Evolutionary conservation across 2,329 filamentous ascomycete genomes (phyloP), one percentile per base, ranked within the genome.

Genomic region (Cercospora sojina): DNA sequence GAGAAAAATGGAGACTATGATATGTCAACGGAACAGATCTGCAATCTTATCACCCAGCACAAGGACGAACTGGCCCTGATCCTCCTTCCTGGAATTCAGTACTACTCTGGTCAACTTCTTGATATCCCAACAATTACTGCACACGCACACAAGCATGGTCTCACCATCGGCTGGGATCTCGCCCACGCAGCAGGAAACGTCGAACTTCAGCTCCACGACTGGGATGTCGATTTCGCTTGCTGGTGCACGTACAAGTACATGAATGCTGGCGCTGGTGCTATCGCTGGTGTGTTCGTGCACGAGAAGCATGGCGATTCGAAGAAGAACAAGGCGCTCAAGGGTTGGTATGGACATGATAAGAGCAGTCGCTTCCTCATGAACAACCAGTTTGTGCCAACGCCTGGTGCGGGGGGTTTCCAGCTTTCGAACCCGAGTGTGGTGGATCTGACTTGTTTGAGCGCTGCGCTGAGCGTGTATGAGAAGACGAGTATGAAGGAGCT

Each of bases 231-330:
- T 77, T 96, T 96, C 74, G 93, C 93, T 12, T 91, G 87, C 67
- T 97, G 93, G 93, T 97, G 93, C 79, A 93, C 89, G 16, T 97
- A 97, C 84, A 97, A 97, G 81, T 97, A 97, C 81, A 86, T 96
- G 78, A 96, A 96, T 76, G 88, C 89, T n/a, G 93, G 93, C 0
- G 91, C 93, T 0, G 93, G 93, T 3, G 85, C 88, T 12, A 96
- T 96, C 70, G 91, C 87, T 1, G 92, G 90, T 0, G 82, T 90
- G 0, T 97, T 93, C 71, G 90, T 97, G 5, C 92, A 96, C 77
- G 87, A 91, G 74, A 84, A 82, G 43, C 90, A 96, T 75, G 88
- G 90, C 49, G 78, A 77, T 29, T 90, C 18, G 27, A 73, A 74
- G 16, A 64, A 67, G 31, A 69, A 68, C 49, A 56, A 68, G 25